Conservation (phyloP, 2,329 filamentous ascomycete genomes). For the Sphaerulina vaccinii region DNA sequence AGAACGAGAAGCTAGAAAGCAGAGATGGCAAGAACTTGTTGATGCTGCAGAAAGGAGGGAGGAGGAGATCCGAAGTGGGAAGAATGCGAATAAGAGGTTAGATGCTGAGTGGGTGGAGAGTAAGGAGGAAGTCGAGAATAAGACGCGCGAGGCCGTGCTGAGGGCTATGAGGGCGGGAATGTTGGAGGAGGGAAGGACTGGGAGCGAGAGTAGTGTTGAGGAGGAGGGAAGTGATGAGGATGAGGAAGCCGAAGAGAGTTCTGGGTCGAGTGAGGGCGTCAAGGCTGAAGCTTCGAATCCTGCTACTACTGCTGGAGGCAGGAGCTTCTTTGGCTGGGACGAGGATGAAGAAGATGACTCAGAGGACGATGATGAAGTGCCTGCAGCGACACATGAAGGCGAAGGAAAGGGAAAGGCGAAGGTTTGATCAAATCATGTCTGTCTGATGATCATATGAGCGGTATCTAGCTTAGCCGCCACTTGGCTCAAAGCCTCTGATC, state of each 20-base stretch:
- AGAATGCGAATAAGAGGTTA: slow-evolving; percentile 58
- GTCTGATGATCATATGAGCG: not conserved
- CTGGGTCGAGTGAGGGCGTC: slow-evolving; percentile 32
- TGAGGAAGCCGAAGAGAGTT: slow-evolving; percentile 34
- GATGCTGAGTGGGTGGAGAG: slow-evolving; percentile 94
- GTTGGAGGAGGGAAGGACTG: slow-evolving; percentile 49
- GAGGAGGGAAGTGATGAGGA: slow-evolving; percentile 39
- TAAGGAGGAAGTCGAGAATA: slow-evolving; percentile 85
- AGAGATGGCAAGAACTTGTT: slow-evolving; percentile 85
- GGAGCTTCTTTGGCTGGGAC: slow-evolving; percentile 72
- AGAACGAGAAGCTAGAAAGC: slow-evolving; percentile 81
- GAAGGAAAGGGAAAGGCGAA: slow-evolving; percentile 43
- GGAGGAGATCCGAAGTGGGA: slow-evolving; percentile 75
- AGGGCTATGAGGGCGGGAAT: slow-evolving; percentile 64
- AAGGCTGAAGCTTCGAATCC: slow-evolving; percentile 40
- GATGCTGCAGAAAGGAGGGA: slow-evolving; percentile 79
- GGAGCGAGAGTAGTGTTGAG: slow-evolving; percentile 41
- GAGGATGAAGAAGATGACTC: slow-evolving; percentile 56
- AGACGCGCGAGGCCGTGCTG: slow-evolving; percentile 73
- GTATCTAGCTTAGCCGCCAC: slow-evolving; percentile 3
- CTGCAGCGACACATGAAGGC: slow-evolving; percentile 39
- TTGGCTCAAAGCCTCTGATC: not conserved
- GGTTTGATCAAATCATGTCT: not conserved
- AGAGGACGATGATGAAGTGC: slow-evolving; percentile 45
- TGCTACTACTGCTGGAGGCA: slow-evolving; percentile 31